These are phyloP conservation scores for Boletus sensibilis DNA, from an alignment of 768 basidiomycete genomes.

Conservation along the genomic window DNA sequence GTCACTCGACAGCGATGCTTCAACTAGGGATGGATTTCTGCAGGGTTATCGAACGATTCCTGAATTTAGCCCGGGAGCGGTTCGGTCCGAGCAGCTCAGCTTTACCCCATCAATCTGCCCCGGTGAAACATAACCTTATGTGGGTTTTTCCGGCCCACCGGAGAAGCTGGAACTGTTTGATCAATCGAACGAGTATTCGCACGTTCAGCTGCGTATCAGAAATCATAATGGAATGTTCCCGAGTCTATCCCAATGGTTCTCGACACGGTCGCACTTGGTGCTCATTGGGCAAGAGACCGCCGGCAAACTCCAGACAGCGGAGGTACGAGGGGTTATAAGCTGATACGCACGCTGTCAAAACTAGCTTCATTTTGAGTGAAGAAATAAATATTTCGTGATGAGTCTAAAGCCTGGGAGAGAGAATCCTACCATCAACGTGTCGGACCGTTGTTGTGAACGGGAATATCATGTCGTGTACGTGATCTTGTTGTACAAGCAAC, in stretches of 20 bases:
- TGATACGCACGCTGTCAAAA: conserved; percentile 28
- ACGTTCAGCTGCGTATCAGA: conserved; percentile 11
- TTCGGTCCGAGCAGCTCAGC: neutral
- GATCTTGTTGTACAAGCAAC: conserved; percentile 21
- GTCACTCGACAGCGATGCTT: conserved; percentile 6
- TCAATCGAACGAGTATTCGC: conserved; percentile 10
- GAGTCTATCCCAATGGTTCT: conserved; percentile 12
- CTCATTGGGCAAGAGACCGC: conserved; percentile 2
- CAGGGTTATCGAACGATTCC: neutral
- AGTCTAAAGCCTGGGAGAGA: conserved; percentile 30
- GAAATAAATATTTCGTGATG: conserved; percentile 13
- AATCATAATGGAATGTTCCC: conserved; percentile 1
- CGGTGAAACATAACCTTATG: conserved; percentile 15
- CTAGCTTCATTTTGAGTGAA: conserved; percentile 5
- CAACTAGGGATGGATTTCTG: neutral
- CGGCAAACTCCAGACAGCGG: conserved; percentile 18
- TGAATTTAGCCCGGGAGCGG: neutral
- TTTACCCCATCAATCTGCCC: conserved; percentile 9
- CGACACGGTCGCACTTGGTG: conserved; percentile 10
- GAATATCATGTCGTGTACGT: conserved; percentile 24
- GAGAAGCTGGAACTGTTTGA: neutral
- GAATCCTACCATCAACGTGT: neutral
- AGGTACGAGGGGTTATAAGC: conserved; percentile 3
- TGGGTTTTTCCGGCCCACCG: conserved; percentile 5
- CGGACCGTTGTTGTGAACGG: conserved; percentile 15